Evolutionary conservation across 1,284 basidiomycete species (phyloP), one percentile per base, ranked within the genome.

Genomic region (Malassezia furfur): DNA sequence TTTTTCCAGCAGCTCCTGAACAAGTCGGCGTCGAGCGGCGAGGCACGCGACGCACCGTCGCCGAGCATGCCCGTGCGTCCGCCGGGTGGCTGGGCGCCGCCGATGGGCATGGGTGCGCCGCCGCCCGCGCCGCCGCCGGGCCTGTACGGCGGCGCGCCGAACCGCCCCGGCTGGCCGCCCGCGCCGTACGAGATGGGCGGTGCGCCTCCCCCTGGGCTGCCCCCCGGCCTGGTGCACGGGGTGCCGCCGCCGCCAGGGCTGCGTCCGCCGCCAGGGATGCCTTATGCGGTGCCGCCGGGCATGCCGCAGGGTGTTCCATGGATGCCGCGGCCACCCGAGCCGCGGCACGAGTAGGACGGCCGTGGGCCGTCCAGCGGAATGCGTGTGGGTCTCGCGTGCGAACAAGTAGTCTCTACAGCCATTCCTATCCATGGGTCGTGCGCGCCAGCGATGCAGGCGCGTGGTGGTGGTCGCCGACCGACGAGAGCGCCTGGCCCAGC

Each of bases 401-500:
- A 34, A 34, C 11, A 37, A 14, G 36, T 14, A 37, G 10, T 17
- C 14, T 37, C 36, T 37, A 37, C 36, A 15, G 2, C 36, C 25
- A 28, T 28, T 28, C 7, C 25, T 28, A 7, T 28, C 25, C 25
- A 28, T 28, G 25, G 25, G 25, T 28, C 25, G 25, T 28, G 25
- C 25, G 25, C 25, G 25, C 25, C 4, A 28, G 25, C 25, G 25
- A 28, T 7, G 25, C 25, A 28, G 25, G 25, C 25, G 25, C 25
- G 25, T 28, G 25, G 25, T 28, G 12, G 15, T 30, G 25, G 14
- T 39, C 39, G 9, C 32, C 17, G 10, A 49, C 49, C n/a, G 49
- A 41, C 31, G 51, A 30, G 14, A 57, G 35, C 10, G 50, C 54
- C 35, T 47, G 54, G 17, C 35, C 45, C 32, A 52, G 40, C 22